phyloP scores from a whole-genome alignment of 1,284 basidiomycete genomes.

The Cryptococcus hybrid region DNA sequence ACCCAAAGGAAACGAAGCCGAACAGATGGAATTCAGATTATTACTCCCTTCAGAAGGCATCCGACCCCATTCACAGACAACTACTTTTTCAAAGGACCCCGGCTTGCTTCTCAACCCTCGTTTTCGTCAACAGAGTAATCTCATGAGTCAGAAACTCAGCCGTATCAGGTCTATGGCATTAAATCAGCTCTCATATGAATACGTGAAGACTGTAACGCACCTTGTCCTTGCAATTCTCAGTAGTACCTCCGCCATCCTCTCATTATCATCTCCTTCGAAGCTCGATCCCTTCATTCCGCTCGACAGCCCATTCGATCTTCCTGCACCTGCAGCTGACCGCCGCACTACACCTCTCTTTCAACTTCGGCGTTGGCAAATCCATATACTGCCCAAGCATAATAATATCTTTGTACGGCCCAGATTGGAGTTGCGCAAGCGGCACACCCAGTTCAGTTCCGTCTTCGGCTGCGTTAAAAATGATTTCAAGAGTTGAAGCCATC shows the following conservation, averaged over 20 bases:
- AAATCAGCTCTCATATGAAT: background rate
- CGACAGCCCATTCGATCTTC: background rate
- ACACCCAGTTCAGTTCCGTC: constrained; percentile 44
- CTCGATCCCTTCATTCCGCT: constrained; percentile 15
- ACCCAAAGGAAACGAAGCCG: no score
- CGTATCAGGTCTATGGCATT: constrained; percentile 23
- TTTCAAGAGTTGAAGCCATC: constrained; percentile 47
- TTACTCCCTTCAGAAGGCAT: no score
- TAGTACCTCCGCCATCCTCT: constrained; percentile 45
- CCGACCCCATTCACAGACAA: no score
- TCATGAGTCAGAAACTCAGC: constrained; percentile 34
- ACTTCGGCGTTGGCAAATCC: constrained; percentile 40
- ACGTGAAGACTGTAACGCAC: constrained; percentile 16
- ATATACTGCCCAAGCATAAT: constrained; percentile 48
- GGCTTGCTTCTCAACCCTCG: constrained; percentile 27
- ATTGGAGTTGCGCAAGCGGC: constrained; percentile 34
- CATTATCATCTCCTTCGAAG: constrained; percentile 19
- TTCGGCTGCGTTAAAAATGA: constrained; percentile 48
- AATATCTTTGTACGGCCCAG: constrained; percentile 42
- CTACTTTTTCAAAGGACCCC: constrained; percentile 14
- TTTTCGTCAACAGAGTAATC: constrained; percentile 25
- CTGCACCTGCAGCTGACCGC: constrained; percentile 36
- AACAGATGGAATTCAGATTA: no score
- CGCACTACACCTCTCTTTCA: constrained; percentile 39
- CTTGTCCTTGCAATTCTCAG: constrained; percentile 46